These are phyloP conservation scores for Chlamydomonas sp. DNA, from an alignment of 139 green algal genomes.

Conservation along the genomic window DNA sequence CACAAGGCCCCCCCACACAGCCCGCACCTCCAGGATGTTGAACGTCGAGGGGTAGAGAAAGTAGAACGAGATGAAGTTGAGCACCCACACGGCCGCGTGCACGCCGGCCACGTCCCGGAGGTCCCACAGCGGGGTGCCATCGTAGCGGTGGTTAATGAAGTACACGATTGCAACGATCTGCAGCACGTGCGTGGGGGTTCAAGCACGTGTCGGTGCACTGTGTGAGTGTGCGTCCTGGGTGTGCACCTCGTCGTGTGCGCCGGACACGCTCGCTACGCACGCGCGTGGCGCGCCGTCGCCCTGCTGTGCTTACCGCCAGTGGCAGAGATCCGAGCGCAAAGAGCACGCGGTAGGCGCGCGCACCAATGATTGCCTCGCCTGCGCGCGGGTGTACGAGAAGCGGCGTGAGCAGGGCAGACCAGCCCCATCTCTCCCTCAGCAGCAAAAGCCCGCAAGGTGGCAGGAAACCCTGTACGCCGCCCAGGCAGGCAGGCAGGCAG, in stretches of 20 bases:
- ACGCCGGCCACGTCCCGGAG: slow-evolving; percentile 66
- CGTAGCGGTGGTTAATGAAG: slow-evolving; percentile 91
- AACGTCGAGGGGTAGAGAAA: slow-evolving; percentile 99
- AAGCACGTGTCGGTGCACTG: no score
- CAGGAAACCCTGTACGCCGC: no score
- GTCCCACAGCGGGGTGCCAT: slow-evolving; percentile 68
- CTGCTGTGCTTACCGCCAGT: slow-evolving; percentile 60
- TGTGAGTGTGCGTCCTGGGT: no score
- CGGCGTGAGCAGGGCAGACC: no score
- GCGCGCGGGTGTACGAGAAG: no score
- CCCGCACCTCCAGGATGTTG: slow-evolving; percentile 87
- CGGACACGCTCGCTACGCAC: slow-evolving; percentile 76
- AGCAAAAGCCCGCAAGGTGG: no score
- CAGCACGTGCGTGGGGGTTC: no score
- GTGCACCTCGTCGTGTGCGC: slow-evolving; percentile 86
- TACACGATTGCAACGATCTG: slow-evolving; percentile 83
- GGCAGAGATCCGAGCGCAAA: slow-evolving; percentile 83
- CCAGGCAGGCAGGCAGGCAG: no score
- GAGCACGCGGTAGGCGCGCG: slow-evolving; percentile 83
- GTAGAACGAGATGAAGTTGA: slow-evolving; percentile 95
- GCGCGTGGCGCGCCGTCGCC: slow-evolving; percentile 86
- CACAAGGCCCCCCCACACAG: neutral
- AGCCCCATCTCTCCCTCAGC: no score
- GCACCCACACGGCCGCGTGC: slow-evolving; percentile 74
- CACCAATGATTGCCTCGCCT: no score